Evolutionary conservation across 345 rosid species (phyloP).

Genomic region (Salix koriyanagi): DNA sequence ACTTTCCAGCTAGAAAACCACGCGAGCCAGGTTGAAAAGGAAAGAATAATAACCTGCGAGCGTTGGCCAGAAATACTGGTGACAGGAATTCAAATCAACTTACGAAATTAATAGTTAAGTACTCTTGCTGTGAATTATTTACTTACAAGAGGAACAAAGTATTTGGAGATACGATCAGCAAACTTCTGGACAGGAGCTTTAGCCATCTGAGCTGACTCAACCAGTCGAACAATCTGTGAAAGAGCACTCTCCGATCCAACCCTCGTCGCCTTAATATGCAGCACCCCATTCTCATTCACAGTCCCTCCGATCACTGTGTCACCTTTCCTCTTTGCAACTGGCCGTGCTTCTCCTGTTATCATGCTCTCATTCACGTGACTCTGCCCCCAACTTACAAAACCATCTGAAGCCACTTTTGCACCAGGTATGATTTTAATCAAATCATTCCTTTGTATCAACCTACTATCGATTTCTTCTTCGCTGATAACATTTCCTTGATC

Average conservation of each 20-base stretch:
- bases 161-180: conserved; percentile 84
- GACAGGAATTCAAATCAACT: neutral
- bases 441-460: conserved; percentile 77
- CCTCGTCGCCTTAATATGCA: conserved; percentile 70
- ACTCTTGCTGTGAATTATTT: neutral
- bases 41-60: conserved; percentile 68
- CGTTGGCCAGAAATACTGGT: neutral
- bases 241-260: conserved; percentile 96
- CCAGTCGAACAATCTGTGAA: conserved; percentile 86
- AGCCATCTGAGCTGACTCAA: conserved; percentile 93
- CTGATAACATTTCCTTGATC: conserved; percentile 52
- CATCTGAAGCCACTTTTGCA: conserved; percentile 47
- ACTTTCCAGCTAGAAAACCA: conserved; percentile 87
- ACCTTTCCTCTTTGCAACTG: conserved; percentile 65
- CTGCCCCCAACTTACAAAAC: conserved; percentile 48
- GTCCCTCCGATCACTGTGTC: conserved; percentile 92
- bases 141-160: conserved; percentile 80
- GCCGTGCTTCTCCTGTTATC: conserved; percentile 50
- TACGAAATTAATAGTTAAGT: neutral
- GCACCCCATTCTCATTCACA: conserved; percentile 76
- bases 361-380: conserved; percentile 56
- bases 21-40: conserved; percentile 79
- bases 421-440: conserved; percentile 61
- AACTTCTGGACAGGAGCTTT: conserved; percentile 97
- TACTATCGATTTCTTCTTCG: conserved; percentile 80